Evolutionary conservation across 352 stramenopile genomes (phyloP), one percentile per base, ranked within the genome.

Genomic region (Plasmopara viticola): DNA sequence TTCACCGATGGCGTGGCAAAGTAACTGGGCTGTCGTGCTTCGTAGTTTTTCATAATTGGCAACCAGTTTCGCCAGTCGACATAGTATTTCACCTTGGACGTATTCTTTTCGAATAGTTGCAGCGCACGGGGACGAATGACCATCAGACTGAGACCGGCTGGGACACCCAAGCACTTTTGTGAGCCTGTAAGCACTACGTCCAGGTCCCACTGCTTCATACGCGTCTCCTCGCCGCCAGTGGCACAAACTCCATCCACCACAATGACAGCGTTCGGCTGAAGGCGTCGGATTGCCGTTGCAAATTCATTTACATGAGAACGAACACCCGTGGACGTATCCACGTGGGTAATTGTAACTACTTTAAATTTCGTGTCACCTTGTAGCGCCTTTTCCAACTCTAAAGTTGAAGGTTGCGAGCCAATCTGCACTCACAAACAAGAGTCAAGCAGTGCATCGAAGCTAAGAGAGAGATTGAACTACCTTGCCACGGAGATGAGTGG

Each of bases 1-100:
- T 90, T 90, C 50, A 90, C 78, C 2, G 78, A 68, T n/a, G 78
- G 78, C 13, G 78, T 90, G 1, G 78, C 78, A 43, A 90, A 90
- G 64, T 90, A 90, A 41, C 70, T 84, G 43, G 78, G 74, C 58
- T 80, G 72, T 25, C 78, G 76, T 5, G 76, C 76, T 53, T 90
- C 78, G 57, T 90, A 90, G 62, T 80, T 86, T 64, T 90, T 90
- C 78, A 90, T 90, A 56, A 90, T 84, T 28, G 76, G 76, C 42
- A 90, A 57, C 78, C 78, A 90, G 60, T 90, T 83, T 56, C 71
- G 74, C 78, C 78, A 90, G 64, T 87, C 72, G 20, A 84, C 68
- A 35, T 90, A 90, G 53, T 90, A 90, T 56, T 84, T 84, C 41
- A 60, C 46, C 6, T 58, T 72, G 29, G 65, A 74, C 30, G 60